These are phyloP conservation scores for Blastomyces gilchristii DNA, from an alignment of 2,329 filamentous ascomycete genomes.

Conservation along the genomic window DNA sequence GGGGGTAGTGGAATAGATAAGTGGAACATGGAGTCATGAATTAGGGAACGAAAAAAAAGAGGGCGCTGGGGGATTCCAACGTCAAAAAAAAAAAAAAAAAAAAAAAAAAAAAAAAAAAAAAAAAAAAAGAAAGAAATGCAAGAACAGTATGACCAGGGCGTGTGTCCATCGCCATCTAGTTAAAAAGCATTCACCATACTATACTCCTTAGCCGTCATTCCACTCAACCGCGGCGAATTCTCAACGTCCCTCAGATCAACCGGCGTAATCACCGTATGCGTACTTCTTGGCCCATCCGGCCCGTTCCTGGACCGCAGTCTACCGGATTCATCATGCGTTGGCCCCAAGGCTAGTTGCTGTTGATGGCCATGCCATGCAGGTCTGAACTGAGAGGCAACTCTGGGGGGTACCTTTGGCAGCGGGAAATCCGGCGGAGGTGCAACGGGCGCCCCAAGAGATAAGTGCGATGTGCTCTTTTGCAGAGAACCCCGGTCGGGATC, in stretches of 20 bases:
- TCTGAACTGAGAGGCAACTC: neutral
- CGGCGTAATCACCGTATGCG: neutral
- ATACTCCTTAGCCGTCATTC: conserved; percentile 9
- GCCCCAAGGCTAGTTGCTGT: neutral
- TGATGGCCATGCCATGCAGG: neutral
- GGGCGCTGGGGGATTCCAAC: too few relatives aligned
- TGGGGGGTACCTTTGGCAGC: conserved; percentile 19
- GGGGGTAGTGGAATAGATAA: neutral
- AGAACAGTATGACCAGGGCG: neutral
- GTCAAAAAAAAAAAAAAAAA: neutral
- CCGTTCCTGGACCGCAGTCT: neutral
- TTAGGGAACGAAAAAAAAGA: neutral
- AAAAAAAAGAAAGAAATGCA: too few relatives aligned
- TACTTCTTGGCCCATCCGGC: neutral
- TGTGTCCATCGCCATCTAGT: neutral
- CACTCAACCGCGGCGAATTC: conserved; percentile 1
- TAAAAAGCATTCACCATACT: conserved; percentile 12
- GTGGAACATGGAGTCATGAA: neutral
- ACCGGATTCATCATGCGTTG: neutral
- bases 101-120: neutral
- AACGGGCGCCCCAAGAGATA: conserved; percentile 19
- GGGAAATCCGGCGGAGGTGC: conserved; percentile 22
- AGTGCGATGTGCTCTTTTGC: conserved; percentile 17
- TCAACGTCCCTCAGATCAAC: conserved; percentile 1
- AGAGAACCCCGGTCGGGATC: conserved; percentile 8